phyloP scores from a whole-genome alignment of 441 rosid genomes.

The Gossypium davidsonii region DNA sequence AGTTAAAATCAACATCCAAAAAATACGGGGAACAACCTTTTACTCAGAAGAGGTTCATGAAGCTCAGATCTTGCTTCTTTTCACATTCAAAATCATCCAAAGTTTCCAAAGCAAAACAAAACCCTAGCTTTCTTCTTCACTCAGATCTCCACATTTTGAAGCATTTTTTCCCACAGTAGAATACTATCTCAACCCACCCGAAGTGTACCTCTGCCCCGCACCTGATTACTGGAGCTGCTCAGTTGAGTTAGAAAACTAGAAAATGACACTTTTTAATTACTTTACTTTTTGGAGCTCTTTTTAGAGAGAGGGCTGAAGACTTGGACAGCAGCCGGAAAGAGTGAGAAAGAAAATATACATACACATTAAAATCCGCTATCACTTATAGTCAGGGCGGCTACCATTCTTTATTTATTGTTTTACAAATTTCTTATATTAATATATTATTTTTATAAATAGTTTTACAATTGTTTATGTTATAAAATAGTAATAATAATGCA shows the following conservation, averaged over 20 bases:
- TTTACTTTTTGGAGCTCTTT: not conserved
- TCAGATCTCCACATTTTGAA: constrained; percentile 11
- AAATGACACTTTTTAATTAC: not conserved
- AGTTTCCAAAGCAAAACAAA: not conserved
- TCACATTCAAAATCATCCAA: not conserved
- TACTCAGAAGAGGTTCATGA: not conserved
- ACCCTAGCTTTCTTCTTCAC: constrained; percentile 8
- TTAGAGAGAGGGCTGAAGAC: not conserved
- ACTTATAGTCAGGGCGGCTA: not conserved
- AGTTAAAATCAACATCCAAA: constrained; percentile 7
- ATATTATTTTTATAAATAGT: too few species aligned
- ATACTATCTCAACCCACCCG: not conserved
- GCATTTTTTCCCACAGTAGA: not conserved
- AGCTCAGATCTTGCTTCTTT: constrained; percentile 8
- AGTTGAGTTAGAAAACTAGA: not conserved
- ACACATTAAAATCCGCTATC: not conserved
- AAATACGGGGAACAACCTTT: not conserved
- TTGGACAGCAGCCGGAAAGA: not conserved
- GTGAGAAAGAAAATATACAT: not conserved
- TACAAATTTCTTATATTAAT: too few species aligned
- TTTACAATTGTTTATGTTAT: too few species aligned
- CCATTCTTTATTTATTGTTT: too few species aligned
- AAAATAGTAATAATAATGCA: too few species aligned
- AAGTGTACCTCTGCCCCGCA: not conserved
- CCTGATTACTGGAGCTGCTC: constrained; percentile 2